Evolutionary conservation across 2,329 filamentous ascomycete genomes (phyloP).

Genomic region (Lecanicillium sp.): DNA sequence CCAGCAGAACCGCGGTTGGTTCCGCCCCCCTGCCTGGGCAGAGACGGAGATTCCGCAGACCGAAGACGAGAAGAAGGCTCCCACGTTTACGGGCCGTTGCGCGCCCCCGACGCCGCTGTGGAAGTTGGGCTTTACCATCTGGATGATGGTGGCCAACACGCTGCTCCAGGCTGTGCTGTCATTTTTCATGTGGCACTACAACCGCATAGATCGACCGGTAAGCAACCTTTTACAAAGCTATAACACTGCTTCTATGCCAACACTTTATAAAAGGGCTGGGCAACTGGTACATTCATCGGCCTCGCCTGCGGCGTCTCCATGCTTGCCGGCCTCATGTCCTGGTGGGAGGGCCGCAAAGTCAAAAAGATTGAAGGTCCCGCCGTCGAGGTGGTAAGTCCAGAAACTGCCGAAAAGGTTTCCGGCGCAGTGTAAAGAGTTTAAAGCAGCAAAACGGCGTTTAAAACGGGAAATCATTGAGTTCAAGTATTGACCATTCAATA

Average conservation of each 20-base stretch:
- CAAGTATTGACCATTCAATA: too few relatives aligned
- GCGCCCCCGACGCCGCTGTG: constrained; percentile 21
- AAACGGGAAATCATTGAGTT: too few relatives aligned
- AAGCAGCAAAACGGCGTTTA: not conserved
- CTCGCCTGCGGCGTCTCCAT: constrained; percentile 22
- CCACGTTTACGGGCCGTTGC: constrained; percentile 17
- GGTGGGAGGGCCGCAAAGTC: constrained; percentile 23
- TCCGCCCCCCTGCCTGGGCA: constrained; percentile 22
- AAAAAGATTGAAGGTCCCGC: constrained; percentile 22
- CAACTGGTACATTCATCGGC: constrained; percentile 21
- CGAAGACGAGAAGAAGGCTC: constrained; percentile 13
- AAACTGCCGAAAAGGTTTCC: too few relatives aligned
- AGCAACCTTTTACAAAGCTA: constrained; percentile 1
- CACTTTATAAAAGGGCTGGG: too few relatives aligned
- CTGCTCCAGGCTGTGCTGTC: constrained; percentile 20
- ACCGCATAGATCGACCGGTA: constrained; percentile 21
- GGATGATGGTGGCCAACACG: constrained; percentile 23
- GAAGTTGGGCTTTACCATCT: constrained; percentile 21
- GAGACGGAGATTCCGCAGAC: constrained; percentile 2
- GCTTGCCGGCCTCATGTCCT: constrained; percentile 22
- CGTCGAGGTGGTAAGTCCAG: constrained; percentile 15
- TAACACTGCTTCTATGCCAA: too few relatives aligned
- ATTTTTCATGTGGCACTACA: constrained; percentile 23
- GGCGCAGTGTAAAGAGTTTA: not conserved
- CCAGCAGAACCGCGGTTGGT: constrained; percentile 19